Base-by-base conservation (phyloP, 768 basidiomycete species). In the Mycena galericulata region DNA sequence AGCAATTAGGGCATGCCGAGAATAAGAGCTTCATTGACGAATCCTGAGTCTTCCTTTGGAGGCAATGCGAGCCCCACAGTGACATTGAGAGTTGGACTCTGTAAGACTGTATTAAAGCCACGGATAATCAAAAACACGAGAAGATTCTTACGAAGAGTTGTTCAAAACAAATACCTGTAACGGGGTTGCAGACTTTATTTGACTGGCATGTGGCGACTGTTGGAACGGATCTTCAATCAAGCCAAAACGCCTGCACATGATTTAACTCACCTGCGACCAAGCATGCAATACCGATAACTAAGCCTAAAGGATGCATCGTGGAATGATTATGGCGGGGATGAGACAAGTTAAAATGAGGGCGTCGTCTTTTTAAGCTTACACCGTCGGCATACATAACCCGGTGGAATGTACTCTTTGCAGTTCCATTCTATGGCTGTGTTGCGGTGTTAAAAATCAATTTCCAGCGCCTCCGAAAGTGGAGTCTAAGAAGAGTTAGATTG, bases 11-110 rank as follows among this genome's bases (percentile, higher is more conserved):
- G 30, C 26, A 20, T 43, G 53, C 61, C 50, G 14, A 62, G 61
- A 45, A 62, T 40, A 8, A 62, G 26, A 6, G 47, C 27, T n/a
- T 62, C 61, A 24, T 62, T 32, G 18, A 8, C 29, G 27, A 53
- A 62, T 29, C 26, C 8, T 17, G 24, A 2, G 0, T 41, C 38
- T n/a, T 43, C 7, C 10, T 22, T 34, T 9, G 26, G 27, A 14
- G 61, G 61, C 2, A 62, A 26, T 45, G 60, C 60, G 45, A 62
- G 53, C 24, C 61, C 50, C 22, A 62, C 27, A 20, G 61, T 62
- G 29, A 62, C 40, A 30, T 62, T 62, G 38, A 62, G 61, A 20
- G 11, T 20, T 27, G 50, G 8, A 17, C 7, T 45, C 61, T 62
- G 12, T 7, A 22, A 14, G 5, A 30, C 32, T 18, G 2, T 27